Percentiles rank a stretch among this genome's conserved stretches.
Conservation (phyloP, 73 alveolate species). For the Tetrahymena borealis region DNA sequence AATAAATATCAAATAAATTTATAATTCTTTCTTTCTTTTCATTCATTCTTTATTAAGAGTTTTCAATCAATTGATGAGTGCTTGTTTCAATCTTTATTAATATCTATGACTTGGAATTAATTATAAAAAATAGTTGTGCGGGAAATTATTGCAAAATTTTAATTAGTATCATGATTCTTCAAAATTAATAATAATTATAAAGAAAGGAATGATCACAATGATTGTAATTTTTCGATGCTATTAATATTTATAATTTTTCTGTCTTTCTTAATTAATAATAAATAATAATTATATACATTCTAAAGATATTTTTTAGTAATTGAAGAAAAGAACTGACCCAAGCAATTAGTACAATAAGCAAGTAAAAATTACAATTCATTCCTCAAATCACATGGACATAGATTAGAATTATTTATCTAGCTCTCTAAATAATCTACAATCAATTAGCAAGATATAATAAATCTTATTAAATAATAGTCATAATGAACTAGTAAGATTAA, state of each 20-base stretch:
- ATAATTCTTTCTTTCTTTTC: not conserved
- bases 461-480: no score
- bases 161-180: not conserved
- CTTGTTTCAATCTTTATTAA: not conserved
- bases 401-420: no score
- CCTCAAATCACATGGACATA: no score
- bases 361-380: no score
- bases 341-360: no score
- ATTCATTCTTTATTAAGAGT: no score
- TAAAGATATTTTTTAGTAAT: not conserved
- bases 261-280: not conserved
- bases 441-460: no score
- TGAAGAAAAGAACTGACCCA: not conserved
- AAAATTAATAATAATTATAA: not conserved
- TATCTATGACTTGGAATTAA: not conserved
- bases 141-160: not conserved
- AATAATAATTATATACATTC: not conserved
- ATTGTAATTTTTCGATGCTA: not conserved
- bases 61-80: not conserved
- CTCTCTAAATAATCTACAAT: no score
- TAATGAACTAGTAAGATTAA: no score
- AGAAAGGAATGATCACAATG: not conserved
- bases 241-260: not conserved
- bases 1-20: not conserved
- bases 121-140: slow-evolving; percentile 1